Conservation (phyloP, 192 early-diverging fungal genomes). For the Spinellus fusiger region DNA sequence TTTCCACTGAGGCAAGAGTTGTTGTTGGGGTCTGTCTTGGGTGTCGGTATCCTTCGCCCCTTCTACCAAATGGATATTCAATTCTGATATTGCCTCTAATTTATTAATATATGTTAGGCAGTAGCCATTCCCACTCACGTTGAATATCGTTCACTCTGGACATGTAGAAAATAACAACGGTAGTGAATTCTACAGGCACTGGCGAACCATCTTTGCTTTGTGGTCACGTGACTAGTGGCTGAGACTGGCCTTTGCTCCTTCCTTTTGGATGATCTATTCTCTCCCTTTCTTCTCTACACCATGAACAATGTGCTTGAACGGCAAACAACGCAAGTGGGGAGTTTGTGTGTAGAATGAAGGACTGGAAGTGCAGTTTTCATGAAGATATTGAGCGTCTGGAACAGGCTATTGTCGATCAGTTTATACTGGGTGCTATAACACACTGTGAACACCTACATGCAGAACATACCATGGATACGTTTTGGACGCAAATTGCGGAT, state of each 20-base stretch:
- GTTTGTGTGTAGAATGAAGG: not conserved
- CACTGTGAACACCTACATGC: slow-evolving; percentile 76
- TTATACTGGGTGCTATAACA: slow-evolving; percentile 67
- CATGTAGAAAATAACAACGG: too few species aligned
- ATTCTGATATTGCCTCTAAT: slow-evolving; percentile 18
- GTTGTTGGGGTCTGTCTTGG: slow-evolving; percentile 12
- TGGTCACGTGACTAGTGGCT: not conserved
- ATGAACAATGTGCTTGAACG: slow-evolving; percentile 66
- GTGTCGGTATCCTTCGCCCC: slow-evolving; percentile 1
- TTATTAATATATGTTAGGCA: too few species aligned
- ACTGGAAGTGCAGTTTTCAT: slow-evolving; percentile 42
- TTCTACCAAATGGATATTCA: slow-evolving; percentile 10
- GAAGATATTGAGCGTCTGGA: slow-evolving; percentile 94
- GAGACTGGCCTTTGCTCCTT: not conserved
- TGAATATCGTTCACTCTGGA: too few species aligned
- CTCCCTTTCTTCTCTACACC: not conserved
- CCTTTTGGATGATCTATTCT: not conserved
- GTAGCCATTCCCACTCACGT: too few species aligned
- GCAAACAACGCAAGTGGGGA: slow-evolving; percentile 49
- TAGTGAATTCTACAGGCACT: too few species aligned
- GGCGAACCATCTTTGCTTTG: not conserved
- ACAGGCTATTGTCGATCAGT: slow-evolving; percentile 76
- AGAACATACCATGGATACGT: slow-evolving; percentile 72
- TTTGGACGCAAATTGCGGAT: slow-evolving; percentile 64
- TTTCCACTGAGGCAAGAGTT: slow-evolving; percentile 37